These are phyloP conservation scores for Ascochyta fabae DNA, from an alignment of 2,329 filamentous ascomycete species.

Conservation along the genomic window DNA sequence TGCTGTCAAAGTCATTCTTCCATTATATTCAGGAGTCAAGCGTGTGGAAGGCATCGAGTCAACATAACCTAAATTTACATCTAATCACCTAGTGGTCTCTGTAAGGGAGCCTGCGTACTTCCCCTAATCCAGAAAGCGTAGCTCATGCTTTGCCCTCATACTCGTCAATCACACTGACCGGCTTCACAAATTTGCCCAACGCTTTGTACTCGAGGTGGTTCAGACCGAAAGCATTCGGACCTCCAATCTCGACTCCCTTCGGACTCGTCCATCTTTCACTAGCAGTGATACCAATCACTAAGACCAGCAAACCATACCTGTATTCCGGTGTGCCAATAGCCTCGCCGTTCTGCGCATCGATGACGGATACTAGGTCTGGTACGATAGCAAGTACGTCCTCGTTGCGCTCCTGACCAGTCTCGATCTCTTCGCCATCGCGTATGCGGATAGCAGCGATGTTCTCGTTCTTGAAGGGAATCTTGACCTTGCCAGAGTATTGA, in stretches of 20 bases:
- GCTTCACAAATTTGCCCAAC: constrained; percentile 60
- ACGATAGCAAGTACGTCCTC: constrained; percentile 56
- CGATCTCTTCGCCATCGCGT: constrained; percentile 33
- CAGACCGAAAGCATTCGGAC: constrained; percentile 58
- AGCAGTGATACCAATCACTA: constrained; percentile 61
- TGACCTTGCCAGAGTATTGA: constrained; percentile 56
- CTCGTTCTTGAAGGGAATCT: constrained; percentile 76
- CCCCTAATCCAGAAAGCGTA: not conserved
- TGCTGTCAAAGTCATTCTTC: constrained; percentile 57
- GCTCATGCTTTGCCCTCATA: constrained; percentile 40
- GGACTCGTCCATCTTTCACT: constrained; percentile 62
- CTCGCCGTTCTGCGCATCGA: constrained; percentile 58
- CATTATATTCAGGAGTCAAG: constrained; percentile 38
- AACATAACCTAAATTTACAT: constrained; percentile 22
- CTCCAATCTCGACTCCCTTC: constrained; percentile 58
- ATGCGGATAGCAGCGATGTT: constrained; percentile 65
- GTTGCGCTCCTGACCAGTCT: constrained; percentile 42
- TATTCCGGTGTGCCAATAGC: constrained; percentile 62
- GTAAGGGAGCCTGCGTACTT: not conserved
- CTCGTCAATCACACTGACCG: constrained; percentile 61
- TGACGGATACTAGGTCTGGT: constrained; percentile 58
- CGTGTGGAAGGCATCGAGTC: constrained; percentile 24
- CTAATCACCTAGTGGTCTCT: not conserved
- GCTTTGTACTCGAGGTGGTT: constrained; percentile 58
- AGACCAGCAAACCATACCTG: constrained; percentile 60